Evolutionary conservation across 306 rosid genomes (phyloP), one percentile per base, ranked within the genome.

Genomic region (Coriaria nepalensis): DNA sequence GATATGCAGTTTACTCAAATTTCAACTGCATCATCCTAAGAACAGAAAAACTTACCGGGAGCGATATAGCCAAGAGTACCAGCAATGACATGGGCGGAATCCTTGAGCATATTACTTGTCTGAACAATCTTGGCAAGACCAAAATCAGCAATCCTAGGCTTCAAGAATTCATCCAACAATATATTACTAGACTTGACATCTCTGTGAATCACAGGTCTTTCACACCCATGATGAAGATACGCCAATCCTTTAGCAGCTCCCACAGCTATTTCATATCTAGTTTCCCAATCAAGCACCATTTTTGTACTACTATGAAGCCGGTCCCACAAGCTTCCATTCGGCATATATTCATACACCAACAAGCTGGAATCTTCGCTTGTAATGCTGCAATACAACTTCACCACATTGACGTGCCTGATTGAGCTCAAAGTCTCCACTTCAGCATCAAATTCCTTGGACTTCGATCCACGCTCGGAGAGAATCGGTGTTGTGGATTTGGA

Each of bases 1-100:
- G n/a, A n/a, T n/a, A n/a, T n/a, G n/a, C n/a, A n/a, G n/a, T n/a
- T n/a, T 50, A 36, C 37, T 7, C 7, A 14, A 40, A 0, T 6
- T 35, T 10, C 50, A 12, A 32, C 11, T 33, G 34, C 13, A 66
- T 44, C 9, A 2, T 0, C 8, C 32, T 34, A 10, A 38, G 14
- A 36, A 5, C 4, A 13, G 13, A 13, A 55, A 13, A 6, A 55
- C 93, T 52, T 29, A 88, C 98, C 98, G 0, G 98, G 98, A 33
- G 98, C 98, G 10, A 92, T 92, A 59, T 92, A 92, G 4, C 98
- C 98, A 2, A 64, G 93, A 11, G 98, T 85, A 39, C 98, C 98
- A 0, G 98, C 94, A 40, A 92, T 72, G 49, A 90, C 78, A 50
- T 73, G 87, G 29, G 86, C 71, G 7, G 96, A 77, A 39, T 79